Base-by-base conservation (phyloP, 345 rosid species). In the Brassica rapa region DNA sequence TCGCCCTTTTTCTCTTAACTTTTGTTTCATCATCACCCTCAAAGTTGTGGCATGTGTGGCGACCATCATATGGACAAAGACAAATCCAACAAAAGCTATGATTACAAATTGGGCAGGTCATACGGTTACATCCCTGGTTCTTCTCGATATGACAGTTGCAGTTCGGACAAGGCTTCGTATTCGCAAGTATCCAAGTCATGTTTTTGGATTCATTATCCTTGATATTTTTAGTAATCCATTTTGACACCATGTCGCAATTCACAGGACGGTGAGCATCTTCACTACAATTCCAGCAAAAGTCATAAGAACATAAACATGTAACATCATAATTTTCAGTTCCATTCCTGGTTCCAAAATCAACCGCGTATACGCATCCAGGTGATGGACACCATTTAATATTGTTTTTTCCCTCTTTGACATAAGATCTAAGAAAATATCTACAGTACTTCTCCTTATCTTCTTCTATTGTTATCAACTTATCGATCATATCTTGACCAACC, bases 351-450 rank as follows among this genome's bases (percentile, higher is more conserved):
- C 10, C 53, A 16, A 64, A 57, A 6, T 70, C 43, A 57, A 80
- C 76, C 0, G 94, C 98, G 75, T 83, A 77, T 35, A 90, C 96
- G 6, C 99, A 95, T 24, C 96, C 98, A 1, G 96, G 94, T 63
- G 99, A 94, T 74, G 97, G 98, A 83, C 98, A 95, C 99, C 99
- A 93, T 77, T 91, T 92, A 62, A 90, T 86, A 96, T 89, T 94
- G 89, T 88, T 90, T 74, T 83, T 82, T 71, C 86, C 87, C 73
- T 86, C 93, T 82, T 95, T 97, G 32, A 95, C 56, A 49, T 90
- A 95, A 11, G 99, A 95, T 43, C 76, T 80, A 32, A 80, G 10
- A 24, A 80, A 12, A 25, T 65, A 80, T 15, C 51, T 75, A 46
- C 39, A 6, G 19, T 80, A 80, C 57, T 60, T 75, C n/a, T 70